Evolutionary conservation across 2,329 filamentous ascomycete genomes (phyloP).

Genomic region (Hypoxylon sp.): DNA sequence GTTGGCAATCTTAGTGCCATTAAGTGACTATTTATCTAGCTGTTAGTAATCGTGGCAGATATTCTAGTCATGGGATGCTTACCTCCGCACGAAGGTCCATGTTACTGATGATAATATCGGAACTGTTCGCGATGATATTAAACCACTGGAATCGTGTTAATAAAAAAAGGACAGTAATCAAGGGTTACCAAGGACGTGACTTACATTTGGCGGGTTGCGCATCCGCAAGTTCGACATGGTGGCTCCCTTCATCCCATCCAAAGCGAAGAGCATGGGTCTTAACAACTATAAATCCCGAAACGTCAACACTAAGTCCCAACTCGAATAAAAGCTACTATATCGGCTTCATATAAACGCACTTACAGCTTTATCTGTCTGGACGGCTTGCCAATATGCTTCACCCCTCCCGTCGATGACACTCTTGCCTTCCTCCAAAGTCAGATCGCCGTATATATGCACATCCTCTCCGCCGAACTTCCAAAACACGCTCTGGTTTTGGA

Average conservation of each 20-base stretch:
- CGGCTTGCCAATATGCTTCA: conserved; percentile 73
- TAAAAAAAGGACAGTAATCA: conserved; percentile 2
- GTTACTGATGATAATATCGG: conserved; percentile 73
- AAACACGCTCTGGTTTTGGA: conserved; percentile 74
- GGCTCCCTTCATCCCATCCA: conserved; percentile 70
- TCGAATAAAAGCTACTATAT: not conserved
- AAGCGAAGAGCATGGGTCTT: conserved; percentile 70
- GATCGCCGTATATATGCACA: conserved; percentile 76
- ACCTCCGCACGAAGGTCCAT: conserved; percentile 69
- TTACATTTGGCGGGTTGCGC: conserved; percentile 66
- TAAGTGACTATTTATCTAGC: conserved; percentile 48
- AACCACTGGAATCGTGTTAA: conserved; percentile 67
- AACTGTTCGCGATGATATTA: conserved; percentile 76
- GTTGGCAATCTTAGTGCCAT: conserved; percentile 70
- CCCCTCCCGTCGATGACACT: conserved; percentile 71
- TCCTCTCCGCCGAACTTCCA: conserved; percentile 63
- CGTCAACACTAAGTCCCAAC: conserved; percentile 28
- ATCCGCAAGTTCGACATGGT: conserved; percentile 73
- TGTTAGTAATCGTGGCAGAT: conserved; percentile 13
- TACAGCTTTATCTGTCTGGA: conserved; percentile 57
- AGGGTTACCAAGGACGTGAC: not conserved
- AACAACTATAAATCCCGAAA: conserved; percentile 57
- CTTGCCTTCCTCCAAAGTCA: conserved; percentile 39
- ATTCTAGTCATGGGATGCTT: not conserved
- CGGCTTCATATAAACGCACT: conserved; percentile 3